Conservation (phyloP, 805 yeast genomes). For the Blastobotrys mokoenaii region DNA sequence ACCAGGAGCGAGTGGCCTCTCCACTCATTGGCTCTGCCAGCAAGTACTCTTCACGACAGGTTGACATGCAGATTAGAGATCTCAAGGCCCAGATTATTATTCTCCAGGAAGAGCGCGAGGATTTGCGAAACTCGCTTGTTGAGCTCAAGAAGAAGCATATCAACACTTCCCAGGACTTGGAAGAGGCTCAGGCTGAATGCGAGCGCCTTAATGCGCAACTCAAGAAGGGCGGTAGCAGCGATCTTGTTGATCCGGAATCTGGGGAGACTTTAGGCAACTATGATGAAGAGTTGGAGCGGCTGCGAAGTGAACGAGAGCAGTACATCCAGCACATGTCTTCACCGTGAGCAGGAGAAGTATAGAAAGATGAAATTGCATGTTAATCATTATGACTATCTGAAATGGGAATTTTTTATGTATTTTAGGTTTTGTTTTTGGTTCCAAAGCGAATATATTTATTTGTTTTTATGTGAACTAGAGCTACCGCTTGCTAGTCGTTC, state of each 20-base stretch:
- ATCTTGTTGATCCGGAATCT: constrained; percentile 9
- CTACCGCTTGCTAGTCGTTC: too few relatives aligned
- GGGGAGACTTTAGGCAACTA: constrained; percentile 14
- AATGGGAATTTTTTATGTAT: too few relatives aligned
- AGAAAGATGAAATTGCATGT: too few relatives aligned
- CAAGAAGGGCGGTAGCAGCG: constrained; percentile 2
- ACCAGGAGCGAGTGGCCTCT: constrained; percentile 23
- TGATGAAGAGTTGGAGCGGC: constrained; percentile 12
- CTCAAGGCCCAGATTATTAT: constrained; percentile 77
- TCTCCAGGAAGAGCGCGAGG: constrained; percentile 76
- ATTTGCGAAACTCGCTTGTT: constrained; percentile 33
- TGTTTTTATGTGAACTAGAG: too few relatives aligned
- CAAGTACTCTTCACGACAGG: constrained; percentile 37
- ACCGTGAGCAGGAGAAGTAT: too few relatives aligned
- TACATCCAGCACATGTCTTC: too few relatives aligned
- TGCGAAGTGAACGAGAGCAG: constrained; percentile 10
- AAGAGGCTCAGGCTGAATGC: constrained; percentile 11
- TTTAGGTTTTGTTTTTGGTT: too few relatives aligned
- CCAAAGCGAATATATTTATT: too few relatives aligned
- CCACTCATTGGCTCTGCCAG: constrained; percentile 24
- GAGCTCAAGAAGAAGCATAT: constrained; percentile 28
- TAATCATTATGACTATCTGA: too few relatives aligned
- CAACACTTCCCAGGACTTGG: constrained; percentile 17
- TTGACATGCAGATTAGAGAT: constrained; percentile 68
- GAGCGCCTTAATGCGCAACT: constrained; percentile 9